Conservation (phyloP, 1,139 yeast genomes). For the Taphrina deformans region DNA sequence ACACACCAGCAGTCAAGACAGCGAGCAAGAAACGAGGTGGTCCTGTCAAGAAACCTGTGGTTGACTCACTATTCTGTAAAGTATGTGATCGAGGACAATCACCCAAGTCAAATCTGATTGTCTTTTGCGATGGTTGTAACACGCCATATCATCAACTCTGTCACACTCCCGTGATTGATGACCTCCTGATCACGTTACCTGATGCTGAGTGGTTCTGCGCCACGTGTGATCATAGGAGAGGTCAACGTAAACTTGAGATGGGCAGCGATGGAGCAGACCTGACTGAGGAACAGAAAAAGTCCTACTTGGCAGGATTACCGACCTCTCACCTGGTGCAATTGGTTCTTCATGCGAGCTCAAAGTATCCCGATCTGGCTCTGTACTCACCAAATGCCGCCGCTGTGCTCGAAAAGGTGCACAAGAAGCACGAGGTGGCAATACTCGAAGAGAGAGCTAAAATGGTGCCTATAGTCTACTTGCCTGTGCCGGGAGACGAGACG, state of each 20-base stretch:
- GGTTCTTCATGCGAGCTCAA: conserved; percentile 41
- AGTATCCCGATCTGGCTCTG: conserved; percentile 38
- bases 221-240: conserved; percentile 47
- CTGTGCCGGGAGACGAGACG: conserved; percentile 24
- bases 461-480: conserved; percentile 10
- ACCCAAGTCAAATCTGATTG: conserved; percentile 48
- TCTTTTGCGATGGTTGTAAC: conserved; percentile 51
- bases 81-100: conserved; percentile 49
- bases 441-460: conserved; percentile 17
- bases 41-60: conserved; percentile 34
- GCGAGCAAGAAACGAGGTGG: conserved; percentile 32
- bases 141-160: conserved; percentile 51
- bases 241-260: conserved; percentile 48
- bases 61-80: conserved; percentile 47
- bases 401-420: conserved; percentile 29
- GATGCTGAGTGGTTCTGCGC: conserved; percentile 52
- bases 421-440: conserved; percentile 32
- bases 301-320: conserved; percentile 48
- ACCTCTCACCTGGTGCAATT: conserved; percentile 50
- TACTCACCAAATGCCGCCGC: conserved; percentile 39
- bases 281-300: conserved; percentile 47
- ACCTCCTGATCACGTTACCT: conserved; percentile 50
- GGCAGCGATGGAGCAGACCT: conserved; percentile 47
- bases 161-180: conserved; percentile 50
- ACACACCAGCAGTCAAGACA: conserved; percentile 36